Conservation (phyloP, 257 asterid genomes). For the Solanum verrucosum region DNA sequence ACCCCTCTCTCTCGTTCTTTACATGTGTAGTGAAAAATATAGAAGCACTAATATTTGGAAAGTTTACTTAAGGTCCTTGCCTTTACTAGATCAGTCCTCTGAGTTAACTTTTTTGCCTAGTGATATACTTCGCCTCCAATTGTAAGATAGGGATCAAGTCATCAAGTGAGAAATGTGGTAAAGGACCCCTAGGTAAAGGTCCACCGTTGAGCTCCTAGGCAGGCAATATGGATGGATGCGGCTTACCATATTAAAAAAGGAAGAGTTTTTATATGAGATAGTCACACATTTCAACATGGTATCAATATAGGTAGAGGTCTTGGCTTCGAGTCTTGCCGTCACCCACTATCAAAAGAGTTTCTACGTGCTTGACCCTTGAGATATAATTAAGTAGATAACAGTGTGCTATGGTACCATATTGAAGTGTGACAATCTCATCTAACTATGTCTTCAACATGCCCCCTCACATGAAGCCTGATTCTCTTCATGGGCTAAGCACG, state of each 20-base stretch:
- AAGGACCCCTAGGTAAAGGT: neutral
- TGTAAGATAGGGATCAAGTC: neutral
- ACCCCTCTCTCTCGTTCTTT: constrained; percentile 1
- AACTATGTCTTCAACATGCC: neutral
- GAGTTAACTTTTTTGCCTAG: neutral
- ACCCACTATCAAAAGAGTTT: neutral
- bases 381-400: neutral
- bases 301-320: neutral
- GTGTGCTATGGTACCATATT: neutral
- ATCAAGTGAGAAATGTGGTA: neutral
- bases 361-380: neutral
- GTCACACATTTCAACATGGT: neutral
- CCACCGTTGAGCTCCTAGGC: neutral
- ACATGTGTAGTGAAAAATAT: neutral
- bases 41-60: neutral
- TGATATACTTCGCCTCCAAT: neutral
- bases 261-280: neutral
- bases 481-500: neutral
- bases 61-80: neutral
- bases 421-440: neutral
- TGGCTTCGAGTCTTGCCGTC: neutral
- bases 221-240: neutral
- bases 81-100: neutral
- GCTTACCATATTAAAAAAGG: neutral
- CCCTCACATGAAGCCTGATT: neutral